Base-by-base conservation (phyloP, 352 stramenopile species). In the Pythium scleroteichum region DNA sequence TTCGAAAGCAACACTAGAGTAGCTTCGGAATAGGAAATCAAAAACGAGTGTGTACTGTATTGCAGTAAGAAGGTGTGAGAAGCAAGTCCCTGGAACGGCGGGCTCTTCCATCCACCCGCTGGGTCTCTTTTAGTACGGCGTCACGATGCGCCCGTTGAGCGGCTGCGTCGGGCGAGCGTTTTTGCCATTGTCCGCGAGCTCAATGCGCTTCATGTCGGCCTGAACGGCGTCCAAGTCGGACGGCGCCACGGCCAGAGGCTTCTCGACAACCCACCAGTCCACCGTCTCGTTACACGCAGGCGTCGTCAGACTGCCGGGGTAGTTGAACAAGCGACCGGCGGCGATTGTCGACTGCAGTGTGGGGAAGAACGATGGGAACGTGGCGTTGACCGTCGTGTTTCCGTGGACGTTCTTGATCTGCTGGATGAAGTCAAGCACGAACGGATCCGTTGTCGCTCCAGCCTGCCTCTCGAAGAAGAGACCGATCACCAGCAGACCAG, bases 201-300 rank as follows among this genome's bases (percentile, higher is more conserved):
- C n/a, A 14, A 73, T 38, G n/a, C 53, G 60, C 45, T 60, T 32
- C 14, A 62, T 19, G 22, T 60, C 53, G 4, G 23, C 8, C 52
- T 52, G 48, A 22, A 71, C 64, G 10, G 59, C 64, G 26, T 52
- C 44, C 26, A 68, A 62, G 20, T 68, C 54, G 3, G 42, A 39
- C 5, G 47, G 1, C 0, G 62, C 64, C n/a, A 73, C 52, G n/a
- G 41, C 16, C 40, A 55, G 29, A 2, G 50, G 50, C 47, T 44
- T 58, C 40, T 65, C 40, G 8, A 76, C 12, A 7, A 76, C 64
- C 59, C 55, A 73, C 60, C 64, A 76, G 64, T 72, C 62, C 14
- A 76, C 69, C 22, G 58, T 71, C 35, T 73, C 69, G 26, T 48
- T 42, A 29, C 69, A 76, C 41, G 24, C 55, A 17, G 69, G 69